These are phyloP conservation scores for Penicillium paneum DNA, from an alignment of 2,329 filamentous ascomycete species.

Conservation along the genomic window DNA sequence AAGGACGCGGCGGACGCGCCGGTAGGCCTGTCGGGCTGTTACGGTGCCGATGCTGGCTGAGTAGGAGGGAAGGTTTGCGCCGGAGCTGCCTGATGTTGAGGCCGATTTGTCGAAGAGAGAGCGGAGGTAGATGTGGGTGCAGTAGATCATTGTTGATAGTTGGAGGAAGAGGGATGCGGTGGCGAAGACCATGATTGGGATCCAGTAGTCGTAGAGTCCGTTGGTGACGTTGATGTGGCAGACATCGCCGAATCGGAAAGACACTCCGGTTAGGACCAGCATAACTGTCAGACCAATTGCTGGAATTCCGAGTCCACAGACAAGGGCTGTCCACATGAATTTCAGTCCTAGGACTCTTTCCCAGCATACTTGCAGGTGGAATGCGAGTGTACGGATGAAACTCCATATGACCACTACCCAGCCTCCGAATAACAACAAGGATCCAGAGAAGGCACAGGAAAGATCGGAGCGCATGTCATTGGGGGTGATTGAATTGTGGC, in stretches of 20 bases:
- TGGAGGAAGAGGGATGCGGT: slow-evolving; percentile 75
- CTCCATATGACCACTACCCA: slow-evolving; percentile 82
- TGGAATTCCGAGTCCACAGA: slow-evolving; percentile 79
- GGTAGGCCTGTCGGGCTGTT: slow-evolving; percentile 82
- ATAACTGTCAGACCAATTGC: slow-evolving; percentile 70
- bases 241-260: slow-evolving; percentile 84
- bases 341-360: slow-evolving; percentile 81
- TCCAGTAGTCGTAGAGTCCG: slow-evolving; percentile 83
- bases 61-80: slow-evolving; percentile 63
- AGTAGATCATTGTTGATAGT: slow-evolving; percentile 82
- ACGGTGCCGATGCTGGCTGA: slow-evolving; percentile 72
- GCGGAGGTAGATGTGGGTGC: slow-evolving; percentile 88
- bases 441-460: slow-evolving; percentile 83
- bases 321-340: slow-evolving; percentile 84
- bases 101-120: slow-evolving; percentile 71
- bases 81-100: slow-evolving; percentile 59
- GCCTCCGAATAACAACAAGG: slow-evolving; percentile 81
- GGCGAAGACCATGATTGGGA: slow-evolving; percentile 76
- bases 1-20: slow-evolving; percentile 79
- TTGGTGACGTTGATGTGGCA: slow-evolving; percentile 93
- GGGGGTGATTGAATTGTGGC: slow-evolving; percentile 85
- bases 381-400: slow-evolving; percentile 81
- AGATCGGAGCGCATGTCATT: slow-evolving; percentile 81
- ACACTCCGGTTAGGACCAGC: slow-evolving; percentile 83
- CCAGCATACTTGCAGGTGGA: slow-evolving; percentile 98